Conservation (phyloP, 2,329 filamentous ascomycete genomes). For the Calonectria crousiana region DNA sequence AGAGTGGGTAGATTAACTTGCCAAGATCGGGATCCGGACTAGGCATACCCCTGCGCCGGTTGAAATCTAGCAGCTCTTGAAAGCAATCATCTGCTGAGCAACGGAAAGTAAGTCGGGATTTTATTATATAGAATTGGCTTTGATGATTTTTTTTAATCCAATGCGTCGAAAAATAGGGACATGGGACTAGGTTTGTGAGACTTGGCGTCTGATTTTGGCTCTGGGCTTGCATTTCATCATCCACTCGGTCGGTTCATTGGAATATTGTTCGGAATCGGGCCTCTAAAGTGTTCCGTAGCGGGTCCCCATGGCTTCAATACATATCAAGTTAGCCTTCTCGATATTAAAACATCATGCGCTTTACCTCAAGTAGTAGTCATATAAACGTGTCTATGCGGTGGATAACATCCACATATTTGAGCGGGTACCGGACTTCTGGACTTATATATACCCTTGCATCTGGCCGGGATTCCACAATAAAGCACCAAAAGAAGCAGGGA, state of each 20-base stretch:
- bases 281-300: not conserved
- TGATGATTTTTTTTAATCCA: not conserved
- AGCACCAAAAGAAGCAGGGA: not conserved
- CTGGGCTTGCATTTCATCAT: not conserved
- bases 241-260: not conserved
- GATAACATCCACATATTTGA: not conserved
- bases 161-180: not conserved
- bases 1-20: not conserved
- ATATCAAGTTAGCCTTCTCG: not conserved
- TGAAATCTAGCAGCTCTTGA: not conserved
- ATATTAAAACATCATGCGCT: not conserved
- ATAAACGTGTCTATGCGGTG: not conserved
- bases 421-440: not conserved
- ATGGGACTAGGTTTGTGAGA: not conserved
- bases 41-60: not conserved
- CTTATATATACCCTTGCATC: not conserved
- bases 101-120: not conserved
- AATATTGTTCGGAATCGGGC: not conserved
- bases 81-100: not conserved
- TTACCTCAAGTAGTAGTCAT: not conserved
- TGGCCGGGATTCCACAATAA: not conserved
- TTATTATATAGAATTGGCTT: not conserved
- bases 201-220: not conserved
- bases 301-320: not conserved
- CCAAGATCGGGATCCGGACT: not conserved